phyloP scores from a whole-genome alignment of 2,329 filamentous ascomycete genomes.

The Sclerotinia spermophila region DNA sequence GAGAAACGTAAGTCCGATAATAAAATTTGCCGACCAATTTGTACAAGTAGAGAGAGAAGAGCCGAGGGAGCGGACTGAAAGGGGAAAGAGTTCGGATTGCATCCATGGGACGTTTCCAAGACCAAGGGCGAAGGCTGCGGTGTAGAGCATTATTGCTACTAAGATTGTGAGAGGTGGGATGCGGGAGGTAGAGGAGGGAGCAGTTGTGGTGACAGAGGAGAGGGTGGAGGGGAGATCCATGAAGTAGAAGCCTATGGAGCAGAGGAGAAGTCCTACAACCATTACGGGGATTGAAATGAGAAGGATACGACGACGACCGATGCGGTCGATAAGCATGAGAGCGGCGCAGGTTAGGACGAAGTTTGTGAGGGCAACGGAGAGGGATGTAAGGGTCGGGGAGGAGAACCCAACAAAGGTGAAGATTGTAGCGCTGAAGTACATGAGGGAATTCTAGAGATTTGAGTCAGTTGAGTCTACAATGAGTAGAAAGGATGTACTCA shows the following conservation, averaged over 20 bases:
- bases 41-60: conserved; percentile 73
- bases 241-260: conserved; percentile 70
- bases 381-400: conserved; percentile 73
- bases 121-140: conserved; percentile 80
- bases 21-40: conserved; percentile 84
- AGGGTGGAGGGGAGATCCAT: conserved; percentile 35
- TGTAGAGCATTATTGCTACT: conserved; percentile 74
- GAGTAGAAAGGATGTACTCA: conserved; percentile 41
- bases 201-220: neutral
- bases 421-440: conserved; percentile 87
- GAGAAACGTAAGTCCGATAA: conserved; percentile 82
- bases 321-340: conserved; percentile 70
- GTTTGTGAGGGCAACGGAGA: conserved; percentile 79
- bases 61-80: conserved; percentile 68
- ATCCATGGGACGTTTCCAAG: conserved; percentile 95
- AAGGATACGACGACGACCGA: conserved; percentile 76
- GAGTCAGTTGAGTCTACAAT: conserved; percentile 13
- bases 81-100: conserved; percentile 86
- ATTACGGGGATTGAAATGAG: conserved; percentile 83
- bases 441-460: conserved; percentile 66
- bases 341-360: conserved; percentile 75
- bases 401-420: conserved; percentile 74
- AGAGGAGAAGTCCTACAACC: conserved; percentile 66
- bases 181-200: conserved; percentile 27
- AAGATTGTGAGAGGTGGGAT: conserved; percentile 59